A percentile compares a stretch with the other conserved stretches of the same genome.
phyloP scores from a whole-genome alignment of 805 yeast genomes.

The Komagataella ulmi region DNA sequence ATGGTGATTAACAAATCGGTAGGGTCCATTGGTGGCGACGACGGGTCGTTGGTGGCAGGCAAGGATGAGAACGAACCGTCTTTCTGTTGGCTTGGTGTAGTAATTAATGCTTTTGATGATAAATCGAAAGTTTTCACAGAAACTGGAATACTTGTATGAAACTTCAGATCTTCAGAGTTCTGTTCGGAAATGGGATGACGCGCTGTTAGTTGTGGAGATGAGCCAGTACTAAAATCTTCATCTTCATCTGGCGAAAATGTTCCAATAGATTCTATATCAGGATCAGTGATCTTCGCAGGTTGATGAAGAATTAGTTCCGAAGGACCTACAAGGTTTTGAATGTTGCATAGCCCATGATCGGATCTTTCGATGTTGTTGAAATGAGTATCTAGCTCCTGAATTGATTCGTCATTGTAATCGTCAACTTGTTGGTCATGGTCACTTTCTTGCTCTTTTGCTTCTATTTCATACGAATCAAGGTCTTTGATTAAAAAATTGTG shows the following conservation, averaged over 20 bases:
- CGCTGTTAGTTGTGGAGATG: neutral
- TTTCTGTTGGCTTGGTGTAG: slow-evolving; percentile 50
- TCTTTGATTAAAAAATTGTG: slow-evolving; percentile 18
- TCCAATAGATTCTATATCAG: neutral
- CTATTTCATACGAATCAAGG: slow-evolving; percentile 15
- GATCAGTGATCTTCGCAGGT: neutral
- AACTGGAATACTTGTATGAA: neutral
- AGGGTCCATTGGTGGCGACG: neutral
- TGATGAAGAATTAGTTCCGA: neutral
- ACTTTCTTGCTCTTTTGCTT: neutral
- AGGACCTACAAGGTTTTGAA: neutral
- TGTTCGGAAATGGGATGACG: neutral
- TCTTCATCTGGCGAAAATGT: neutral
- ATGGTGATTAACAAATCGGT: neutral
- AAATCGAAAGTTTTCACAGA: slow-evolving; percentile 30
- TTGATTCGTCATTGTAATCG: neutral
- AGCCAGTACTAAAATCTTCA: neutral
- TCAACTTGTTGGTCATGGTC: neutral
- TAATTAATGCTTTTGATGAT: slow-evolving; percentile 53
- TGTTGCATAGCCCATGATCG: neutral
- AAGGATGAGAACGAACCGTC: neutral
- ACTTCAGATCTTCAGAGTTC: neutral
- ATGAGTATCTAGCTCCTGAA: neutral
- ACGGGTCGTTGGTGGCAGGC: neutral
- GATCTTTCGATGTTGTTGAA: neutral